Evolutionary conservation across 208 protist species (phyloP).

Genomic region (Dictyostelium gargantuum): DNA sequence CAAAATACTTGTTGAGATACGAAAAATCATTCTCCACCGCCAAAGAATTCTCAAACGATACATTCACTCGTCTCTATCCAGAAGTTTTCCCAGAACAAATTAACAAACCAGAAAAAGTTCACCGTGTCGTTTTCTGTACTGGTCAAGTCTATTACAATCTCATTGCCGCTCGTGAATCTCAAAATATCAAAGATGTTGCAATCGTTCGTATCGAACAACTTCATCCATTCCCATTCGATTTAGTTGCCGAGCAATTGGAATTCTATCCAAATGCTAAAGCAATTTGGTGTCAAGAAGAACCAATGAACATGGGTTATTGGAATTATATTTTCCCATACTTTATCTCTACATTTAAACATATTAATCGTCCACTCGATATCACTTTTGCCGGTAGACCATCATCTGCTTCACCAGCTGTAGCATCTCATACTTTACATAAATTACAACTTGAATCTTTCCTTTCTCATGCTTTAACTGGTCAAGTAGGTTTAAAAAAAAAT

Average conservation of each 20-base stretch:
- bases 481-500: background rate
- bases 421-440: slow-evolving; percentile 18
- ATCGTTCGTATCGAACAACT: slow-evolving; percentile 89
- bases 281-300: slow-evolving; percentile 98
- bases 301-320: slow-evolving; percentile 96
- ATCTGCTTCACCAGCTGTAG: slow-evolving; percentile 55
- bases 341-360: slow-evolving; percentile 71
- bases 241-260: slow-evolving; percentile 86
- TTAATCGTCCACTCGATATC: background rate
- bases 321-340: slow-evolving; percentile 81
- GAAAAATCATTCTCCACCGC: slow-evolving; percentile 4
- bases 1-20: slow-evolving; percentile 83
- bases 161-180: slow-evolving; percentile 83
- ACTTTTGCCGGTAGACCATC: slow-evolving; percentile 54
- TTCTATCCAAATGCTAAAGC: slow-evolving; percentile 92
- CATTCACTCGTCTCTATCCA: slow-evolving; percentile 72
- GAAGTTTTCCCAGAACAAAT: slow-evolving; percentile 75
- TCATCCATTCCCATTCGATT: slow-evolving; percentile 96
- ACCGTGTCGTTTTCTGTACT: slow-evolving; percentile 94
- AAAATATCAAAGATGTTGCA: slow-evolving; percentile 78
- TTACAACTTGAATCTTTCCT: slow-evolving; percentile 42
- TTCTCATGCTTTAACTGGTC: slow-evolving; percentile 10
- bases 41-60: slow-evolving; percentile 21
- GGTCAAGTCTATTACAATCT: slow-evolving; percentile 98
- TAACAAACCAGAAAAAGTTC: slow-evolving; percentile 82